Evolutionary conservation across 2,329 filamentous ascomycete species (phyloP).

Genomic region (Coniochaeta pulveracea): DNA sequence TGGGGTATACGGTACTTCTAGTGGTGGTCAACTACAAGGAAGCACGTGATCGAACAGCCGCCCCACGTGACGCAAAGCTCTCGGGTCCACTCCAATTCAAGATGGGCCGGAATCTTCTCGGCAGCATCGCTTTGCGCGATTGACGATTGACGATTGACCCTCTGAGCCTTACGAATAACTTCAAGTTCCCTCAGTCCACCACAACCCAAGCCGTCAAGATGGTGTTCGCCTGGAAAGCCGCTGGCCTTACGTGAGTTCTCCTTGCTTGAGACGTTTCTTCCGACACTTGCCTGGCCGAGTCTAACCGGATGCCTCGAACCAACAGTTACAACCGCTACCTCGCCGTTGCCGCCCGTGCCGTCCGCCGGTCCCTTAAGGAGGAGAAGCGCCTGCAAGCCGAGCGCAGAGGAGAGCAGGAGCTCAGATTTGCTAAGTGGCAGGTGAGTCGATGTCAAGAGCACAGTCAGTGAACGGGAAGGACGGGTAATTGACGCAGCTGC

Average conservation of each 20-base stretch:
- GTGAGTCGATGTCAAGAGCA: slow-evolving; percentile 43
- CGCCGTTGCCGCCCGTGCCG: slow-evolving; percentile 82
- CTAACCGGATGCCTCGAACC: too few relatives aligned
- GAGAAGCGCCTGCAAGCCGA: slow-evolving; percentile 79
- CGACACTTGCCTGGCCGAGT: not conserved
- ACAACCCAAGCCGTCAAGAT: slow-evolving; percentile 45
- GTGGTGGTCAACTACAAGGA: too few relatives aligned
- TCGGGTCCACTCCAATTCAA: too few relatives aligned
- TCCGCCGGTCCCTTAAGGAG: slow-evolving; percentile 96
- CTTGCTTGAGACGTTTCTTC: not conserved
- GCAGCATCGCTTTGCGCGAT: slow-evolving; percentile 6
- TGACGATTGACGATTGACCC: too few relatives aligned
- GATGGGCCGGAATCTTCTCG: slow-evolving; percentile 12
- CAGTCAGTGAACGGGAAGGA: slow-evolving; percentile 83
- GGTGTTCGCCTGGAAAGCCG: slow-evolving; percentile 97
- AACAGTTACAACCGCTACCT: slow-evolving; percentile 99
- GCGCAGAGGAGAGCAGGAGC: slow-evolving; percentile 78
- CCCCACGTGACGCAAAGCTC: too few relatives aligned
- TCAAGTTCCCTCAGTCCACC: slow-evolving; percentile 20
- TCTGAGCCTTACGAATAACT: slow-evolving; percentile 3
- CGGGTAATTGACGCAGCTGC: slow-evolving; percentile 67
- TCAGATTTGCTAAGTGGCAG: slow-evolving; percentile 91
- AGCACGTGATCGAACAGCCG: too few relatives aligned
- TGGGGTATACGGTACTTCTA: too few relatives aligned
- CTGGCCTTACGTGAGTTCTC: slow-evolving; percentile 77